Base-by-base conservation (phyloP, 306 rosid species). In the Vigna nakashimae region DNA sequence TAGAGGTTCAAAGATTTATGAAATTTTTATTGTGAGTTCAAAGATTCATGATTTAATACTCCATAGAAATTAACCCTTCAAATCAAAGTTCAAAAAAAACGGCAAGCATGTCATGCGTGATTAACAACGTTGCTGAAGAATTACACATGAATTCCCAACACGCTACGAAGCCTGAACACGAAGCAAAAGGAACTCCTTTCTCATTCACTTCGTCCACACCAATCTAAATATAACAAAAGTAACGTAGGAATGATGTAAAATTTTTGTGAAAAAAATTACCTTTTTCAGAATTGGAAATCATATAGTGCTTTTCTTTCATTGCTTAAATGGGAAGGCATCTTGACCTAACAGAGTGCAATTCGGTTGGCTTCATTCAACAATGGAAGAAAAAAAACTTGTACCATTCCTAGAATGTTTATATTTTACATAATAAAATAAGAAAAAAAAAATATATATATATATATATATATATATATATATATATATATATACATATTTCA, bases 1-100 rank as follows among this genome's bases (percentile, higher is more conserved):
- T 53, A 18, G 63, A 65, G 15, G 11, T 57, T 66, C 76, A 64
- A n/a, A 64, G 9, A 10, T 42, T 45, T 15, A 67, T 73, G 53
- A 73, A 26, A 46, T 73, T 3, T 45, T 45, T 45, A 10, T 45
- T 13, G 11, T 8, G 11, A 8, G 15, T 64, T 73, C 63, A 58
- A 24, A 58, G 40, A 13, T 36, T 40, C 6, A 53, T 71, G 49
- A 79, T 64, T 72, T 43, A 76, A 43, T 75, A 45, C 51, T 56
- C 45, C 40, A 10, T 7, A 57, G 59, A 80, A 66, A 74, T 57
- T 32, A 43, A 50, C 57, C 26, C 10, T 56, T 74, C 50, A 62
- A 80, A 73, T 74, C 58, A 62, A 80, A 73, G 67, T 80, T 80
- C 74, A 74, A 69, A 36, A 69, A 26, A 75, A 60, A 69, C 66